These are phyloP conservation scores for Lepidium africanum DNA, from an alignment of 345 rosid genomes.

Conservation along the genomic window DNA sequence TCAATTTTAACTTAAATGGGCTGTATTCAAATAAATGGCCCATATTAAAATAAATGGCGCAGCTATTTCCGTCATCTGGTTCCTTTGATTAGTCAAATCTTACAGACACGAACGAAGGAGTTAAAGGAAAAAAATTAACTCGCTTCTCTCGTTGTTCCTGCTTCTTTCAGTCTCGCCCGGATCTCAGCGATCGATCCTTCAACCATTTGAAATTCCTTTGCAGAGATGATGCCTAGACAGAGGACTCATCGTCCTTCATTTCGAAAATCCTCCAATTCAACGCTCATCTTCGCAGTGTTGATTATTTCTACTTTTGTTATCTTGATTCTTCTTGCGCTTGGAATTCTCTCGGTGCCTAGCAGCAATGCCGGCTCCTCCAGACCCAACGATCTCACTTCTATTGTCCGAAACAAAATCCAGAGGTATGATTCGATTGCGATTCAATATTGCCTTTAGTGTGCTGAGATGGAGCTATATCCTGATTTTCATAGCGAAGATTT, in stretches of 20 bases:
- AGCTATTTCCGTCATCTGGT: not conserved
- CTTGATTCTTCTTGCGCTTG: constrained; percentile 64
- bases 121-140: no score
- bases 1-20: not conserved
- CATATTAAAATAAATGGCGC: not conserved
- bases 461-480: not conserved
- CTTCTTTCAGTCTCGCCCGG: not conserved
- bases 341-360: constrained; percentile 67
- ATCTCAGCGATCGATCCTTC: constrained; percentile 9
- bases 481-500: not conserved
- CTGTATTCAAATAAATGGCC: not conserved
- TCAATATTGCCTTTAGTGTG: not conserved
- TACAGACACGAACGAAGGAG: no score
- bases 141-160: not conserved
- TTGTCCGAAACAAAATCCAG: constrained; percentile 36
- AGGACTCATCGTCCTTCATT: constrained; percentile 48
- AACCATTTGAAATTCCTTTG: not conserved
- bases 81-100: not conserved
- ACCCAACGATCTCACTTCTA: constrained; percentile 74
- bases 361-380: constrained; percentile 34
- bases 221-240: constrained; percentile 46
- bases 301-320: constrained; percentile 55
- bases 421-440: constrained; percentile 23
- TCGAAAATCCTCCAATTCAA: constrained; percentile 53
- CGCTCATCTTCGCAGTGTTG: constrained; percentile 43